phyloP scores from a whole-genome alignment of 2,329 filamentous ascomycete genomes.

The Alternaria metachromatica region DNA sequence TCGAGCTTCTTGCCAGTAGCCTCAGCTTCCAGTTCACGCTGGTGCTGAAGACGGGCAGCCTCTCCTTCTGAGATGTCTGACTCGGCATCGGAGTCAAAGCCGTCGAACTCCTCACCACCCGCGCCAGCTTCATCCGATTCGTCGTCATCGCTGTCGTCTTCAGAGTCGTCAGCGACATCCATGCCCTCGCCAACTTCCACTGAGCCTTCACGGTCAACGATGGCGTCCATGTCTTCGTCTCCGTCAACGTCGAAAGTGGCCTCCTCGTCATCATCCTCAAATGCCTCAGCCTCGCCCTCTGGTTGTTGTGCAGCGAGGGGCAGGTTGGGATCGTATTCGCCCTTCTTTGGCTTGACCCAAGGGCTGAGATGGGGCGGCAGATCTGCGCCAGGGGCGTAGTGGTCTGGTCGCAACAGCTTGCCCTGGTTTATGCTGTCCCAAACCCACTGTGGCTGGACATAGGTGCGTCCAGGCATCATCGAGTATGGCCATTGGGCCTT shows the following conservation, averaged over 20 bases:
- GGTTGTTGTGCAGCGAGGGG: slow-evolving; percentile 86
- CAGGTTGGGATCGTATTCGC: slow-evolving; percentile 89
- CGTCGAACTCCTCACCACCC: slow-evolving; percentile 51
- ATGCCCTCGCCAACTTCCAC: slow-evolving; percentile 59
- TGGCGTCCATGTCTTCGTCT: slow-evolving; percentile 37
- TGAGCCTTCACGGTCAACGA: slow-evolving; percentile 49
- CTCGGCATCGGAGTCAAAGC: slow-evolving; percentile 58
- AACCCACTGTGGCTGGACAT: slow-evolving; percentile 97
- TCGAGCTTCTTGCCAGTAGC: slow-evolving; percentile 70
- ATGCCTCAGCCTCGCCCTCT: slow-evolving; percentile 80
- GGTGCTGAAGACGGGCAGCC: slow-evolving; percentile 71
- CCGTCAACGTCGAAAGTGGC: slow-evolving; percentile 50
- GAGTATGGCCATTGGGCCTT: slow-evolving; percentile 64
- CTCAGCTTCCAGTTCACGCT: slow-evolving; percentile 92
- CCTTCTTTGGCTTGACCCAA: slow-evolving; percentile 86
- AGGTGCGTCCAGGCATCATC: slow-evolving; percentile 87
- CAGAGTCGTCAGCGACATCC: slow-evolving; percentile 55
- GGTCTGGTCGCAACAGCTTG: slow-evolving; percentile 82
- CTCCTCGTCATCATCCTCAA: slow-evolving; percentile 61
- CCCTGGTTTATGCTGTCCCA: slow-evolving; percentile 97
- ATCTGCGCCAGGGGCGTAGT: slow-evolving; percentile 88
- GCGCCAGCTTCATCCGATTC: slow-evolving; percentile 46
- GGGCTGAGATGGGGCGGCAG: slow-evolving; percentile 94
- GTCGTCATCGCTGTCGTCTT: slow-evolving; percentile 54
- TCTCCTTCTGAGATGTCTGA: slow-evolving; percentile 62